Evolutionary conservation across 1,284 basidiomycete genomes (phyloP), one percentile per base, ranked within the genome.

Genomic region (Ganoderma multipileum): DNA sequence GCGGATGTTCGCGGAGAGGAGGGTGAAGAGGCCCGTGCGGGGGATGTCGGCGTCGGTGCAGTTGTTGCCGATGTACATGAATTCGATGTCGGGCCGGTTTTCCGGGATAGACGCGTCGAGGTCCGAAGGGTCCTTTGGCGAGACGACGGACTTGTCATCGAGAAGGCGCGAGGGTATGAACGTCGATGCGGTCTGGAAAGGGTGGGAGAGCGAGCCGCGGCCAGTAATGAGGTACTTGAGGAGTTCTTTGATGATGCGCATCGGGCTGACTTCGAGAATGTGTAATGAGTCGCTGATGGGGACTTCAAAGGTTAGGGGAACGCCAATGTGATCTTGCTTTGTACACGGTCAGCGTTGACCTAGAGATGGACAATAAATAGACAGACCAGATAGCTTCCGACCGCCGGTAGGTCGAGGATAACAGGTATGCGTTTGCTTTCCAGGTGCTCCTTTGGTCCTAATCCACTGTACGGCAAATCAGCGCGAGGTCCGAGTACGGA

Each of bases 81-180:
- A 73, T 72, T 82, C 81, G 59, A 82, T 75, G 67, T 82, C 81
- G 14, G 81, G 80, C 14, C 79, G 63, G 44, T 78, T 77, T 9
- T 68, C 69, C 7, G 74, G 70, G 23, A 73, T 59, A 12, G 66
- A 54, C 23, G 73, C 71, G 65, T 76, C 75, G 30, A 74, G 68
- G 14, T 69, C 70, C 11, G 65, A 52, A 14, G 71, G 62, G 28
- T 69, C 50, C 23, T 73, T 65, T 1, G 30, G 2, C 30, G 55
- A 41, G 14, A 68, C 20, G 1, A 26, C 23, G 8, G 38, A 52
- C 20, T 55, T 52, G 18, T 71, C 66, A 66, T 77, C 76, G 8
- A 83, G 73, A 6, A 79, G 72, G 7, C 60, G 63, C 12, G 71
- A 71, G 36, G 71, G 73, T 14, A 75, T 70, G 67, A 81, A 80